Percentiles rank a stretch among this genome's conserved stretches.
phyloP scores from a whole-genome alignment of 2,329 filamentous ascomycete species.

The Microascus cirrosus region DNA sequence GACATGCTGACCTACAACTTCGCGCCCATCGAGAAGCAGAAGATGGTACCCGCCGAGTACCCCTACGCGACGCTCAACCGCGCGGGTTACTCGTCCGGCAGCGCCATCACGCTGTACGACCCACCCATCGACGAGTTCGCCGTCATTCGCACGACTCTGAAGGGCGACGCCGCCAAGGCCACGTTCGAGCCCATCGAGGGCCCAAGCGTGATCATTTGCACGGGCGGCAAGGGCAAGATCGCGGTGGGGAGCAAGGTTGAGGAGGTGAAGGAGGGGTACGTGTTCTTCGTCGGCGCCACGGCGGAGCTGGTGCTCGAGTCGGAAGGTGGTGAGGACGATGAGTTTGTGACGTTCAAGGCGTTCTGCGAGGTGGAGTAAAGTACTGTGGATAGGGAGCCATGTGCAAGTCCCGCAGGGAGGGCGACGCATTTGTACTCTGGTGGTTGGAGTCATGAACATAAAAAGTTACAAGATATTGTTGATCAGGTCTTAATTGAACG shows the following conservation, averaged over 20 bases:
- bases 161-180: slow-evolving; percentile 61
- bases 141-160: slow-evolving; percentile 71
- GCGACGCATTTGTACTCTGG: too few relatives aligned
- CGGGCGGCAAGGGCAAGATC: slow-evolving; percentile 70
- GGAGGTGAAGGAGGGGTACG: slow-evolving; percentile 60
- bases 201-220: slow-evolving; percentile 89
- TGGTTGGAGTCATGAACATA: too few relatives aligned
- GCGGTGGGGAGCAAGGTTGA: slow-evolving; percentile 73
- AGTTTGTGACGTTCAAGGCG: slow-evolving; percentile 83
- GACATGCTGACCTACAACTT: slow-evolving; percentile 92
- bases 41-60: slow-evolving; percentile 79
- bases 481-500: too few relatives aligned
- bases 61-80: slow-evolving; percentile 75
- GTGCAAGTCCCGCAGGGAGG: too few relatives aligned
- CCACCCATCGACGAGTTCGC: slow-evolving; percentile 95
- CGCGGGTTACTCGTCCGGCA: slow-evolving; percentile 68
- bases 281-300: slow-evolving; percentile 79
- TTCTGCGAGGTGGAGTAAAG: slow-evolving; percentile 69
- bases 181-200: slow-evolving; percentile 82
- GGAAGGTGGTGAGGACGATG: slow-evolving; percentile 45
- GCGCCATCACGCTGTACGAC: slow-evolving; percentile 69
- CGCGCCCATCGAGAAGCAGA: slow-evolving; percentile 88
- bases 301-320: slow-evolving; percentile 75
- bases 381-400: not conserved
- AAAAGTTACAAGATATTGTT: too few relatives aligned